Evolutionary conservation across 2,329 filamentous ascomycete genomes (phyloP), one percentile per base, ranked within the genome.

Genomic region (Diaporthe longicolla): DNA sequence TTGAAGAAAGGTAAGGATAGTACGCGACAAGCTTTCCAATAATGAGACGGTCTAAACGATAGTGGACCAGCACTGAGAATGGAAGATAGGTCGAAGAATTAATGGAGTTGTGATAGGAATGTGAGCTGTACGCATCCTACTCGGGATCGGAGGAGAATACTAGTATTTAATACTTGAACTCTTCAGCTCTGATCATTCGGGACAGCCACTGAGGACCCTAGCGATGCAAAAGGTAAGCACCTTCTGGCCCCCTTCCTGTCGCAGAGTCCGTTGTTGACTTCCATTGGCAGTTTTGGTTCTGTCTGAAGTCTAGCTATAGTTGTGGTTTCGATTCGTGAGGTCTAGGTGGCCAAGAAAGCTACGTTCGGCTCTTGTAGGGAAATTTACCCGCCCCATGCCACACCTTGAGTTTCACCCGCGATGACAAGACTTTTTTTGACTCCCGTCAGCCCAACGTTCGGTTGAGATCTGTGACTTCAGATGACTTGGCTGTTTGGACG

Each of bases 221-320:
- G 37, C 17, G 11, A 29, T 1, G 58, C 15, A 26, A 45, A 29
- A 0, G 24, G 0, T 21, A 17, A 61, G 17, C 6, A 45, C 29
- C 24, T 61, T 29, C 11, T 48, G 8, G 26, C 19, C 19, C 26
- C 10, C 40, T 19, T 40, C 5, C 26, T 48, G 59, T 65, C 59
- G 19, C 59, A 65, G 26, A 48, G 24, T 65, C 29, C 13, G 43
- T 48, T 1, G 40, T 45, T 8, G n/a, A 48, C 35, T 17, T 48
- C 40, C 59, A 65, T 65, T 48, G 59, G 59, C 59, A 65, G 59
- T 65, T 65, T 65, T 65, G 59, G 24, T 21, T n/a, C n/a, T 65
- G 59, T 65, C 59, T 65, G 43, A 4, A 32, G 15, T 48, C 2
- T 19, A 19, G 26, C 24, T 26, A 11, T n/a, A 43, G 40, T 6